These are phyloP conservation scores for Hsuehochloa calcarea DNA, from an alignment of 176 grass and related monocot species.

Conservation along the genomic window DNA sequence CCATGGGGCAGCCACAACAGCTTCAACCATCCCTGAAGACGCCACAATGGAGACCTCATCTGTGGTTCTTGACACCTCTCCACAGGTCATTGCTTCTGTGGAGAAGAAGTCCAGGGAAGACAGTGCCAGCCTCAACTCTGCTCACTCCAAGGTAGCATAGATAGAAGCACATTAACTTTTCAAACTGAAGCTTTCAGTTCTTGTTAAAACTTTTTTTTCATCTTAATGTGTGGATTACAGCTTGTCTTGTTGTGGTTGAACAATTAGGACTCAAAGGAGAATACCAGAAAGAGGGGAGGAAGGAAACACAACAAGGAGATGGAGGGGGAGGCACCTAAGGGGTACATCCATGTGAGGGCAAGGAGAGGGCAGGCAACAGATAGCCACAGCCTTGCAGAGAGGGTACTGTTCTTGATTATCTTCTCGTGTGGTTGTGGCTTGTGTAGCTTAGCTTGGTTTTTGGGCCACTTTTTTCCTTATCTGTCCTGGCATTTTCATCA, in stretches of 20 bases:
- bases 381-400: conserved; percentile 94
- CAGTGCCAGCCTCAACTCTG: conserved; percentile 50
- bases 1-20: conserved; percentile 5
- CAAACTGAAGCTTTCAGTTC: neutral
- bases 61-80: conserved; percentile 41
- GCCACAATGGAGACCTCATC: conserved; percentile 45
- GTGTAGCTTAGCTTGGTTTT: conserved; percentile 18
- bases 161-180: neutral
- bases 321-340: conserved; percentile 53
- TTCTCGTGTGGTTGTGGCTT: conserved; percentile 13
- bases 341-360: conserved; percentile 97
- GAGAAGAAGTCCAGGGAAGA: conserved; percentile 51
- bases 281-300: conserved; percentile 45
- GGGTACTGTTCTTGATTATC: conserved; percentile 43
- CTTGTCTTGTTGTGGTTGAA: conserved; percentile 26
- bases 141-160: conserved; percentile 55
- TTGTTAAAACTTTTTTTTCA: neutral
- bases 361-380: conserved; percentile 96
- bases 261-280: conserved; percentile 54
- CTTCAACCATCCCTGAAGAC: conserved; percentile 28
- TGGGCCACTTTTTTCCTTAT: conserved; percentile 28
- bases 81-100: conserved; percentile 20
- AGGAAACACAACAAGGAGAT: conserved; percentile 43
- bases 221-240: neutral
- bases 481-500: conserved; percentile 42